Base-by-base conservation (phyloP, 2,329 filamentous ascomycete species). In the Geosmithia putterillii region DNA sequence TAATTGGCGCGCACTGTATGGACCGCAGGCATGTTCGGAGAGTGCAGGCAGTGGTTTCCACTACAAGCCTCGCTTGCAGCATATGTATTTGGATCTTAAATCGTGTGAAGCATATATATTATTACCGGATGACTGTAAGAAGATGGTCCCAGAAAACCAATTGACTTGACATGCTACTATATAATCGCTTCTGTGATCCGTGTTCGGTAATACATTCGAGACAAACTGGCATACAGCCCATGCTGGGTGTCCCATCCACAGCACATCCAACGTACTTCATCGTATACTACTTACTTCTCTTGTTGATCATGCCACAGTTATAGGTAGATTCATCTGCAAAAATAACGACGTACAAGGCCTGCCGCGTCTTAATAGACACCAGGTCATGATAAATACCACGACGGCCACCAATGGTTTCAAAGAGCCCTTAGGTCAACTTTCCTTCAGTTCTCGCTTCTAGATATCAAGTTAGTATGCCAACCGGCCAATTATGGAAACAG, bases 381-480 rank as follows among this genome's bases (percentile, higher is more conserved):
- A 32, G 28, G 28, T 12, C 28, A 32, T n/a, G 28, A 12, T 32
- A 32, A 39, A 39, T 21, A 20, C 19, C 10, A 39, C 22, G 38
- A 12, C 38, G 9, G 19, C 8, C n/a, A 39, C 18, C 15, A 9
- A 22, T 20, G 7, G 19, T 20, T 39, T 39, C 38, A 21, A 21
- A 39, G 28, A 32, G 7, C 22, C 38, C 17, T 41, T 38, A 41
- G 25, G 37, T 28, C 34, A 43, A 15, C 63, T 86, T 87, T 52
- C 84, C 83, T 19, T 86, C 81, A 25, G 76, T 72, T 32, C 28
- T 32, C 28, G 28, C 28, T 14, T 32, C 28, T 32, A 12, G 10
- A 32, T 6, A 32, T 32, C 15, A 32, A 32, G 28, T 32, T 32
- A 32, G 28, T 7, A 32, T 32, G 10, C 15, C 28, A 12, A 32